A percentile compares a stretch with the other conserved stretches of the same genome.
These are phyloP conservation scores for Vicia villosa DNA, from an alignment of 306 rosid species.

Conservation along the genomic window DNA sequence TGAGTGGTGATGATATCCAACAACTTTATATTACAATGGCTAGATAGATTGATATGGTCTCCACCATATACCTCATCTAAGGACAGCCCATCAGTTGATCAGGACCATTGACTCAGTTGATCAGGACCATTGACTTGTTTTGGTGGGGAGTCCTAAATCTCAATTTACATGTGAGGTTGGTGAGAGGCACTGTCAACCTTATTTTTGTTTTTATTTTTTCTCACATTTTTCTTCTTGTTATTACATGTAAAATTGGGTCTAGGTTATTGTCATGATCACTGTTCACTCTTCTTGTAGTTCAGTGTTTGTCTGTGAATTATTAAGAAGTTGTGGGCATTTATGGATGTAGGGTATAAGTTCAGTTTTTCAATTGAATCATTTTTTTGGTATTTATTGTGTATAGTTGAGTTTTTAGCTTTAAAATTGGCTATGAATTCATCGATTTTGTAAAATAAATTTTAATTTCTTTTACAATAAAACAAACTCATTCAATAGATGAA, in stretches of 20 bases:
- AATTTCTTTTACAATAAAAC: too few species aligned
- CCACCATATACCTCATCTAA: conserved; percentile 41
- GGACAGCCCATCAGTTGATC: conserved; percentile 64
- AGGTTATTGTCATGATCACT: conserved; percentile 25
- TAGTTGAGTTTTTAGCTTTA: background rate
- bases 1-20: background rate
- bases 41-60: conserved; percentile 39
- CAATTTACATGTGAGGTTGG: conserved; percentile 69
- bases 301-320: conserved; percentile 43
- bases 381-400: background rate
- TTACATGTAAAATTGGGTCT: background rate
- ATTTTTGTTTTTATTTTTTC: background rate
- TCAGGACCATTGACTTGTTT: conserved; percentile 72
- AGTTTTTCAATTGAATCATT: conserved; percentile 14
- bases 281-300: conserved; percentile 26
- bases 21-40: conserved; percentile 35
- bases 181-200: conserved; percentile 69
- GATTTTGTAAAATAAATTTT: too few species aligned
- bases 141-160: conserved; percentile 60
- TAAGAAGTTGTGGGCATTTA: conserved; percentile 49
- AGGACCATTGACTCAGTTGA: conserved; percentile 71
- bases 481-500: too few species aligned
- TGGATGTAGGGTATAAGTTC: conserved; percentile 39
- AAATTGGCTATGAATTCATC: too few species aligned
- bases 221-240: background rate